phyloP scores from a whole-genome alignment of 2,329 filamentous ascomycete species.

The Aspergillus sp. region DNA sequence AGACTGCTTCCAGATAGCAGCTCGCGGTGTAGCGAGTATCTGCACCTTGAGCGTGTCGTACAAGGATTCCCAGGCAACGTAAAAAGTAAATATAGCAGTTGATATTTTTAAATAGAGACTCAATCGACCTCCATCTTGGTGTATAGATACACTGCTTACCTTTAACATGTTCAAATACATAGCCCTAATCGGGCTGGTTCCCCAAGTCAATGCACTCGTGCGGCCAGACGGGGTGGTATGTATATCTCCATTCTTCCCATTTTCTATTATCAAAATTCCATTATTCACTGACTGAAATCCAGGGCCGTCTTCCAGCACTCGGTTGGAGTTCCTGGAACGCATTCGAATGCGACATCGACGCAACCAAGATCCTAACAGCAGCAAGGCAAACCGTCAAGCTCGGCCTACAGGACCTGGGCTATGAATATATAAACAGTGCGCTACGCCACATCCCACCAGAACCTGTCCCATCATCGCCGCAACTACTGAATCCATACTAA shows the following conservation, averaged over 20 bases:
- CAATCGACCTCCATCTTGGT: no score
- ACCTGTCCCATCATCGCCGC: no score
- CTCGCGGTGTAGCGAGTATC: no score
- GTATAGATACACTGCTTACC: neutral
- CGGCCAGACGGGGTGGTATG: neutral
- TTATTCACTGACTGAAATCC: no score
- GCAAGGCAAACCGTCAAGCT: constrained; percentile 47
- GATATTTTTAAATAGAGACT: no score
- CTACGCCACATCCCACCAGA: no score
- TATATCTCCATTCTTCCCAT: no score
- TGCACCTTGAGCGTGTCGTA: no score
- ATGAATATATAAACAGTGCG: constrained; percentile 47
- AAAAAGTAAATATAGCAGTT: no score
- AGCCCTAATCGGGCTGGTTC: neutral
- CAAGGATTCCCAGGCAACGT: no score
- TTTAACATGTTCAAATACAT: neutral
- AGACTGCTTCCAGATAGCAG: no score
- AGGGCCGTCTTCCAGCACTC: constrained; percentile 27
- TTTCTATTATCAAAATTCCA: no score
- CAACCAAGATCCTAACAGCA: constrained; percentile 47
- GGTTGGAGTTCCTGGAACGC: constrained; percentile 51
- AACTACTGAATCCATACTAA: neutral
- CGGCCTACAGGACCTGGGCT: constrained; percentile 51
- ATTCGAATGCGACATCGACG: constrained; percentile 50
- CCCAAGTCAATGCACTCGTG: neutral